These are phyloP conservation scores for Mrakia frigida DNA, from an alignment of 768 basidiomycete species.

Conservation along the genomic window DNA sequence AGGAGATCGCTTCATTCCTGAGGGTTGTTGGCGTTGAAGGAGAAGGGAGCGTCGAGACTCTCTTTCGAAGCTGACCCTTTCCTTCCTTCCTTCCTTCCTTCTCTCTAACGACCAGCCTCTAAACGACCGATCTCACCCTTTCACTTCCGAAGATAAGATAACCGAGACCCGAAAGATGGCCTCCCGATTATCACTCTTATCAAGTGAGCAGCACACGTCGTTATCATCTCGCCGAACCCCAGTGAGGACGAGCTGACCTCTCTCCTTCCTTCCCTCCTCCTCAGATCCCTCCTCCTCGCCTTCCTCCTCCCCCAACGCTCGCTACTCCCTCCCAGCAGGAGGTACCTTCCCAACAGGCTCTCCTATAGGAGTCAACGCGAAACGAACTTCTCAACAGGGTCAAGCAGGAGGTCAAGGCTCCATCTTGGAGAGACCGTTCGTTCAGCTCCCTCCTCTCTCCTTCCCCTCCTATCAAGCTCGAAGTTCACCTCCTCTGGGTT, in stretches of 20 bases:
- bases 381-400: not conserved
- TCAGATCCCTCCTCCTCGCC: constrained; percentile 1
- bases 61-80: no score
- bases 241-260: no score
- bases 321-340: not conserved
- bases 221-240: not conserved
- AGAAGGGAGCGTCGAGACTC: not conserved
- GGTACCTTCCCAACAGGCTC: not conserved
- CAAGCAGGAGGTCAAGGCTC: not conserved
- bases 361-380: not conserved
- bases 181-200: no score
- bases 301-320: not conserved
- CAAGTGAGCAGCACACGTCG: not conserved
- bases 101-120: not conserved
- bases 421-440: constrained; percentile 24
- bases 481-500: not conserved
- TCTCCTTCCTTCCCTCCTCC: not conserved
- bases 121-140: no score
- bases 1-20: not conserved
- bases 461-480: not conserved
- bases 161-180: no score
- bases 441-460: not conserved
- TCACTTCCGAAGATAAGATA: no score
- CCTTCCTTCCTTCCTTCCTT: not conserved
- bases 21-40: not conserved